Conservation (phyloP, 306 rosid species). For the Cajanus cajan region DNA sequence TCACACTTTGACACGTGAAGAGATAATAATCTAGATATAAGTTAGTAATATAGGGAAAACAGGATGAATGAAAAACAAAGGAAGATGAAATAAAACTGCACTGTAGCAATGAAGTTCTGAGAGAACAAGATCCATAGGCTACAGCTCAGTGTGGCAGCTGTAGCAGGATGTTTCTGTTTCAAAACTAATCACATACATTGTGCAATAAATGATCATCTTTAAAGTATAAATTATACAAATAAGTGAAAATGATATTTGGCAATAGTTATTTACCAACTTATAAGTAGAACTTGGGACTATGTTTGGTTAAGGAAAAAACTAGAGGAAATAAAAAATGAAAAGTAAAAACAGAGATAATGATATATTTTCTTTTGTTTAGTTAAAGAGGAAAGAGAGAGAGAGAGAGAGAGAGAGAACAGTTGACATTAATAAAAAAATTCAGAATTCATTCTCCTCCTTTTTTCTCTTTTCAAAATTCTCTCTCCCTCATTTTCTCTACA, state of each 20-base stretch:
- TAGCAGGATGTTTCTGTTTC: not conserved
- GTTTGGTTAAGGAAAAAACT: not conserved
- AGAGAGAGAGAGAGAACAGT: not conserved
- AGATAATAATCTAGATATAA: constrained; percentile 23
- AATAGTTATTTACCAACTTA: constrained; percentile 19
- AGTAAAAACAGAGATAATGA: not conserved
- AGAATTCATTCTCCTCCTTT: not conserved
- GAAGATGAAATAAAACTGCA: constrained; percentile 22
- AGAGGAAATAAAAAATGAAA: not conserved
- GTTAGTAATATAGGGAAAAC: not conserved
- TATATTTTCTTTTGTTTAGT: not conserved
- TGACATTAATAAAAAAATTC: not conserved
- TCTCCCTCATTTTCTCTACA: not conserved
- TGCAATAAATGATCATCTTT: not conserved
- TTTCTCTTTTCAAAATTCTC: not conserved
- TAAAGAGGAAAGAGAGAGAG: not conserved
- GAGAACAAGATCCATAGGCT: not conserved
- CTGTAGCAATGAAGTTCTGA: constrained; percentile 8
- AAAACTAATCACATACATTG: constrained; percentile 11
- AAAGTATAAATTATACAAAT: not conserved
- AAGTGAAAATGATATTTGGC: constrained; percentile 12
- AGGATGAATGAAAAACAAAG: not conserved
- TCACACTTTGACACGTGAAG: constrained; percentile 23
- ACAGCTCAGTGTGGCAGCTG: constrained; percentile 12
- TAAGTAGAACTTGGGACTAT: not conserved